Percentiles rank a stretch among this genome's conserved stretches.
phyloP scores from a whole-genome alignment of 2,329 filamentous ascomycete species.

The Trichoderma sp. region DNA sequence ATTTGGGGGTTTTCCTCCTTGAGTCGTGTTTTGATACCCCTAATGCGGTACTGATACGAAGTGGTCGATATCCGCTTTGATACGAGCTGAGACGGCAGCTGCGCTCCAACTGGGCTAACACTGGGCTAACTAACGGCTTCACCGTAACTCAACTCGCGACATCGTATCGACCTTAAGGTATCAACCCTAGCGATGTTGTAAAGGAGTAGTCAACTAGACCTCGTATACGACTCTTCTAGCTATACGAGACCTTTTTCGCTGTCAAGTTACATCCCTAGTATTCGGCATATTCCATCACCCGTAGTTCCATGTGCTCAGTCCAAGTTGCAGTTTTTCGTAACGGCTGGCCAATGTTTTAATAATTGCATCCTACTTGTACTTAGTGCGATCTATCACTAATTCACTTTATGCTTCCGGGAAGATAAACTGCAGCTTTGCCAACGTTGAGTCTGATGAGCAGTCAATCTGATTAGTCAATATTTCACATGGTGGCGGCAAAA shows the following conservation, averaged over 20 bases:
- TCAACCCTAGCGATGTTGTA: neutral
- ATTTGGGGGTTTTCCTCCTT: neutral
- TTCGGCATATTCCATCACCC: neutral
- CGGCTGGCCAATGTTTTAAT: neutral
- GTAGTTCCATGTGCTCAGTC: neutral
- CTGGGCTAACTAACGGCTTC: neutral
- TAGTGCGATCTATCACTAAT: too few species aligned
- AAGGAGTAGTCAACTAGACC: neutral
- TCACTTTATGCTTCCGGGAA: too few species aligned
- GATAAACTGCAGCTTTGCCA: too few species aligned
- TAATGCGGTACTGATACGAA: neutral
- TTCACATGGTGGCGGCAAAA: too few species aligned
- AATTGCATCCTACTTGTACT: neutral
- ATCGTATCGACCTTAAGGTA: neutral
- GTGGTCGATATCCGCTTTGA: neutral
- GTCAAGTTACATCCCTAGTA: neutral
- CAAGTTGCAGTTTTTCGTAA: neutral
- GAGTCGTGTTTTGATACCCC: neutral
- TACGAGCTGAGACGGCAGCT: neutral
- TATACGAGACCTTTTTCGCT: neutral
- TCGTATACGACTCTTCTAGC: neutral
- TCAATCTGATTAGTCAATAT: too few species aligned
- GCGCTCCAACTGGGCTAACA: neutral
- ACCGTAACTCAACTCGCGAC: neutral
- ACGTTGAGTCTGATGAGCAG: too few species aligned